Conservation (phyloP, 805 yeast species). For the Saccharomycopsis fibuligera region DNA sequence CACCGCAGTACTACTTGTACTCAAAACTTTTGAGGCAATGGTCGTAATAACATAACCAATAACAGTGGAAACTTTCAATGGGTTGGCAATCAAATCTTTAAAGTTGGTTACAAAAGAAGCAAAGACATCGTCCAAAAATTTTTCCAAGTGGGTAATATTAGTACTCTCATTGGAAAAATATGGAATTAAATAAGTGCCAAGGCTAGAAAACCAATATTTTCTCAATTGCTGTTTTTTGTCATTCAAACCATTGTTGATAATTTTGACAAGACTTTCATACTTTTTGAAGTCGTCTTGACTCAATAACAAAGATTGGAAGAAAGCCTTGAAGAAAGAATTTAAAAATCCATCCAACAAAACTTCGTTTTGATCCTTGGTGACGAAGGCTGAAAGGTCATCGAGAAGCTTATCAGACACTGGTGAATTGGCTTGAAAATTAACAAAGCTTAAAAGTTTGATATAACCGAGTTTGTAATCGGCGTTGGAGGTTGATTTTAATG, state of each 20-base stretch:
- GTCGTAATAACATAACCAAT: constrained; percentile 8
- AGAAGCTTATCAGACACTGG: constrained; percentile 35
- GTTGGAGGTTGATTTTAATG: constrained; percentile 51
- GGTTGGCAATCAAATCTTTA: constrained; percentile 43
- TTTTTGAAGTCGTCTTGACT: constrained; percentile 19
- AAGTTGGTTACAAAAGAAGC: constrained; percentile 30
- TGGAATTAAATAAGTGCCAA: neutral
- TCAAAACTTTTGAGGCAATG: neutral
- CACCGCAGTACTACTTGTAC: neutral
- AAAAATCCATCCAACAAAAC: constrained; percentile 44
- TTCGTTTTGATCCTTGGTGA: constrained; percentile 75
- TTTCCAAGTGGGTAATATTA: neutral
- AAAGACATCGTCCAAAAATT: constrained; percentile 23
- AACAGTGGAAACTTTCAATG: constrained; percentile 36
- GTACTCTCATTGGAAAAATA: neutral
- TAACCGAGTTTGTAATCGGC: constrained; percentile 60
- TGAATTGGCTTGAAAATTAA: constrained; percentile 25
- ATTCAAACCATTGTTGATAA: constrained; percentile 50
- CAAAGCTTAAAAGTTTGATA: constrained; percentile 37
- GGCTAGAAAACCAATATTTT: constrained; percentile 57
- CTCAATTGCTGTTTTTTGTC: constrained; percentile 60
- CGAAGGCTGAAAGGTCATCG: constrained; percentile 41
- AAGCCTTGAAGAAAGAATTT: constrained; percentile 42
- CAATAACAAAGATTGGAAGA: constrained; percentile 27
- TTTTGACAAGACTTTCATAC: constrained; percentile 23